Evolutionary conservation across 2,329 filamentous ascomycete species (phyloP), one percentile per base, ranked within the genome.

Genomic region (Ophioceras dolichostomum): DNA sequence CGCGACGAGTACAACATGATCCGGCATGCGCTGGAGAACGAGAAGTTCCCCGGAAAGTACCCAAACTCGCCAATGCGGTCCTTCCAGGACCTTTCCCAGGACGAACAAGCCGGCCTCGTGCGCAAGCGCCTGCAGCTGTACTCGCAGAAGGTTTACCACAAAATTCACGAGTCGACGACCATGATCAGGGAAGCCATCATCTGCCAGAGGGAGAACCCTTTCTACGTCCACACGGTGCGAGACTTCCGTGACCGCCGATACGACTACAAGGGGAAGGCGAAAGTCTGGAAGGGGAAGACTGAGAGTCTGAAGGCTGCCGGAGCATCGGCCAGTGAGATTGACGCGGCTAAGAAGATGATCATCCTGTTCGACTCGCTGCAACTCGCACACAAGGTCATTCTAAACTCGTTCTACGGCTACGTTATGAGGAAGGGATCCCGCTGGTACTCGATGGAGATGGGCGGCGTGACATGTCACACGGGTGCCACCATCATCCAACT

Each of bases 1-100:
- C 76, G 87, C 46, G 89, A 96, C 54, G 91, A 98, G 54, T 98
- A 98, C 70, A 96, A 96, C 61, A 98, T 98, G 91, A 94, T 98
- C 51, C 75, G 85, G 31, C 79, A 91, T 51, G 83, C 88, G 0
- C 67, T 96, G 5, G 84, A 93, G 49, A 95, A 93, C 49, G 93
- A 98, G 54, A 80, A 70, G 36, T 98, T 98, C 46, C 91, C 93
- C 0, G 83, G 83, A 3, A 85, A 79, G 50, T 71, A 64, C 29
- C 76, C 84, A 1, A 83, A 80, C 43, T 72, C 76, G 8, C 79
- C 85, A 1, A 57, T 58, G 53, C 71, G 86, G 39, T 73, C 77
- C 0, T 98, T 95, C 50, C 76, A 87, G 44, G 86, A 96, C 14
- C 64, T 98, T 14, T 67, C 76, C 14, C 58, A 71, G 2, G 88